Conservation (phyloP, 1,139 yeast genomes). For the Suhomyces maxii region DNA sequence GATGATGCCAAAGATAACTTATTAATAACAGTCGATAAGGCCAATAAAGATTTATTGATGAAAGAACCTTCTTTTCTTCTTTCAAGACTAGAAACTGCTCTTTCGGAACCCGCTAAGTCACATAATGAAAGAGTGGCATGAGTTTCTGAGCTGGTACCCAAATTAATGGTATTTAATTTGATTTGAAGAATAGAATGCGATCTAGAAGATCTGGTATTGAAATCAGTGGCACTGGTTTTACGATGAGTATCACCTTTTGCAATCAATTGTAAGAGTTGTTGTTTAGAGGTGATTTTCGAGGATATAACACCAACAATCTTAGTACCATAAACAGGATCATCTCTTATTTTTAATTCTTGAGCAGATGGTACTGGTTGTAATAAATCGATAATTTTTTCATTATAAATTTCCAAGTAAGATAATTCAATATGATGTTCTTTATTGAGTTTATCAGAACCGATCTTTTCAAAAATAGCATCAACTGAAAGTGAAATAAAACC, state of each 20-base stretch:
- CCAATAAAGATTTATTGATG: constrained; percentile 85
- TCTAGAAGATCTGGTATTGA: constrained; percentile 79
- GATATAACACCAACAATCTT: constrained; percentile 75
- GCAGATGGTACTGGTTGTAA: constrained; percentile 32
- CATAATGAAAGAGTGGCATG: constrained; percentile 77
- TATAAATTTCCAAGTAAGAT: constrained; percentile 86
- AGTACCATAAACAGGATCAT: constrained; percentile 71
- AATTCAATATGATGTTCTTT: constrained; percentile 49
- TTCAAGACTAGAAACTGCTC: constrained; percentile 79
- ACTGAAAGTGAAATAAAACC: constrained; percentile 81
- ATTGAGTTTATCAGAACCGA: constrained; percentile 30
- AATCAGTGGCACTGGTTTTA: constrained; percentile 87
- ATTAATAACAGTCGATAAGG: constrained; percentile 86
- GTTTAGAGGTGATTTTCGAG: constrained; percentile 53
- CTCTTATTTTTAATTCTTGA: constrained; percentile 68
- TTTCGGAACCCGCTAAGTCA: constrained; percentile 95
- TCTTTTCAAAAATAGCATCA: constrained; percentile 58
- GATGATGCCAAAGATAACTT: constrained; percentile 54
- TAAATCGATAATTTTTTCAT: constrained; percentile 80
- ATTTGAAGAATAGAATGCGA: constrained; percentile 91
- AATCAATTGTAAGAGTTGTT: constrained; percentile 62
- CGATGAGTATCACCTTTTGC: constrained; percentile 71
- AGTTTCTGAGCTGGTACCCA: constrained; percentile 41
- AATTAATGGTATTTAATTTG: constrained; percentile 48
- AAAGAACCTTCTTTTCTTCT: constrained; percentile 90